A percentile compares a stretch with the other conserved stretches of the same genome.
These are phyloP conservation scores for Abrus precatorius DNA, from an alignment of 306 rosid genomes.

Conservation along the genomic window DNA sequence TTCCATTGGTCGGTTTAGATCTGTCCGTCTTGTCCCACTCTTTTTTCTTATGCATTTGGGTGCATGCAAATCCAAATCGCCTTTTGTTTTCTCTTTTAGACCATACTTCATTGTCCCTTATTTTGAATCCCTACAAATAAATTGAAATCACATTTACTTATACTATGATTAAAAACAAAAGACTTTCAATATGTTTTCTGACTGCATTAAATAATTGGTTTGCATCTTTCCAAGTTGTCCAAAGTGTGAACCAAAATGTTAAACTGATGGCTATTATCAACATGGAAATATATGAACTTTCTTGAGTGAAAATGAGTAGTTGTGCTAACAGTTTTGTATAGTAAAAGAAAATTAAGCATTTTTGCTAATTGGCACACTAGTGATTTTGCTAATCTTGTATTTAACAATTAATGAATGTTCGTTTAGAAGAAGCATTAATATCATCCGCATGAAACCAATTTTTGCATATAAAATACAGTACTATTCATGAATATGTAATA, in stretches of 20 bases:
- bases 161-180: background rate
- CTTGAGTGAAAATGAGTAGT: background rate
- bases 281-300: background rate
- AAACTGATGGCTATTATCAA: background rate
- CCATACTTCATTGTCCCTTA: slow-evolving; percentile 30
- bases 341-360: too few species aligned
- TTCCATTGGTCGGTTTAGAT: slow-evolving; percentile 63
- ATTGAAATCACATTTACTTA: slow-evolving; percentile 11
- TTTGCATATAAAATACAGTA: background rate
- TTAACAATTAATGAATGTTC: too few species aligned
- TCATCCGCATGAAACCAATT: too few species aligned
- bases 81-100: slow-evolving; percentile 43
- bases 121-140: background rate
- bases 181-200: background rate
- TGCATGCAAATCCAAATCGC: slow-evolving; percentile 37
- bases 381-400: too few species aligned
- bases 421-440: too few species aligned
- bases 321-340: too few species aligned
- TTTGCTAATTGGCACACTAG: too few species aligned
- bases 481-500: too few species aligned
- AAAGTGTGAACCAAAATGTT: slow-evolving; percentile 8
- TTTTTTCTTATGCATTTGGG: slow-evolving; percentile 28
- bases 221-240: background rate
- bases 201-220: background rate
- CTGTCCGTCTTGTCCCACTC: slow-evolving; percentile 29